Conservation (phyloP, 2,329 filamentous ascomycete genomes). For the Aotearoamyces nothofagi region DNA sequence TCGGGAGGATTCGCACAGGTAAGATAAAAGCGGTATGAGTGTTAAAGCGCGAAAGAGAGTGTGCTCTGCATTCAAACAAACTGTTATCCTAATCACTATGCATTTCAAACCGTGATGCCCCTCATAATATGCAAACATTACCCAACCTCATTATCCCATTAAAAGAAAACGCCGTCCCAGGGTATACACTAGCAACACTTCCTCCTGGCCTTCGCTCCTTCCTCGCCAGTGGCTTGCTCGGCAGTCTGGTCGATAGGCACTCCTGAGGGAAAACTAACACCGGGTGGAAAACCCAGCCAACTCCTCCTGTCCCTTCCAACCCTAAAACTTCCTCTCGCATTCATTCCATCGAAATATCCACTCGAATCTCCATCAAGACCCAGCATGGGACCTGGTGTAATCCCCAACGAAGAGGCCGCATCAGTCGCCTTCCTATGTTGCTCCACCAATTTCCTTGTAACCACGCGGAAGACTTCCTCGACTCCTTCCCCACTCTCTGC, state of each 20-base stretch:
- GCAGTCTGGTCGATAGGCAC: neutral
- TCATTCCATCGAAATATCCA: conserved; percentile 30
- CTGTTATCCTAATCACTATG: too few species aligned
- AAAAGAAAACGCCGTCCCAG: too few species aligned
- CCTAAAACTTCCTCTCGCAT: conserved; percentile 41
- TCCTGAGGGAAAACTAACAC: neutral
- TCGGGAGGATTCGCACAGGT: too few species aligned
- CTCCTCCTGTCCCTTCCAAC: conserved; percentile 46
- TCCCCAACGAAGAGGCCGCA: conserved; percentile 28
- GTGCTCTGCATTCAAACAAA: too few species aligned
- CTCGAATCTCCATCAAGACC: conserved; percentile 18
- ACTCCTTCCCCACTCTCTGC: conserved; percentile 91
- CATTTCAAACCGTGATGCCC: too few species aligned
- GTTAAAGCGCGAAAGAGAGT: too few species aligned
- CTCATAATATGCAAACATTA: too few species aligned
- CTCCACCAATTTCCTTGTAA: conserved; percentile 73
- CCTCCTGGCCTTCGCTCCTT: neutral
- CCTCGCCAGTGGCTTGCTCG: neutral
- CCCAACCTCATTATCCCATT: too few species aligned
- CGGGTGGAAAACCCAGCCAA: conserved; percentile 46
- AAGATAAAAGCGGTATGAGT: too few species aligned
- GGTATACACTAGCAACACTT: conserved; percentile 1
- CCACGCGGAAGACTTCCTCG: conserved; percentile 87
- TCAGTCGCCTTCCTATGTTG: conserved; percentile 42
- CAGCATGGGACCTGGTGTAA: conserved; percentile 25